Conservation (phyloP, 768 basidiomycete genomes). For the Phanerochaete sordida region DNA sequence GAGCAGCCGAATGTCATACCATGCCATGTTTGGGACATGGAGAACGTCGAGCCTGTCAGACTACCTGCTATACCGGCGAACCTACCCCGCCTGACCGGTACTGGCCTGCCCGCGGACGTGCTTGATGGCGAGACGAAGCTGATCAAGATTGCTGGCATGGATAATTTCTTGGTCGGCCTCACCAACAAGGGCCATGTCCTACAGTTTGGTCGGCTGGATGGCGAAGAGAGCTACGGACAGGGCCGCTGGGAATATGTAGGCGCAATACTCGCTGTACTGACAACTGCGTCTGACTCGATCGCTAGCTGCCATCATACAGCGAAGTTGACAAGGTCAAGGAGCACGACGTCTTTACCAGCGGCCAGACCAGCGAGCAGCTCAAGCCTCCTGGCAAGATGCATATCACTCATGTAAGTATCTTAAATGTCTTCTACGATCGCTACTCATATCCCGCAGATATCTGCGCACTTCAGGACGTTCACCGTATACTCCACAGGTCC, state of each 20-base stretch:
- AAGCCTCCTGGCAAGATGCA: slow-evolving; percentile 44
- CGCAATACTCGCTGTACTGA: slow-evolving; percentile 1
- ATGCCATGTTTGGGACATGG: slow-evolving; percentile 58
- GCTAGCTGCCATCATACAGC: slow-evolving; percentile 72
- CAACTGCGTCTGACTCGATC: not conserved
- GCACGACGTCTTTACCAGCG: slow-evolving; percentile 39
- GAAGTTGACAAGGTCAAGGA: slow-evolving; percentile 50
- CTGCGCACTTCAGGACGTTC: slow-evolving; percentile 81
- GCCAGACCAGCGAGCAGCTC: slow-evolving; percentile 27
- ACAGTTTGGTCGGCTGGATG: slow-evolving; percentile 47
- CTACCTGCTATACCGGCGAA: slow-evolving; percentile 54
- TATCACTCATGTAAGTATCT: slow-evolving; percentile 73
- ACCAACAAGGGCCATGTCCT: slow-evolving; percentile 79
- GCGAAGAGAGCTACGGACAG: slow-evolving; percentile 33
- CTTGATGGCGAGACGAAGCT: slow-evolving; percentile 40
- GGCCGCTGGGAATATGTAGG: slow-evolving; percentile 74
- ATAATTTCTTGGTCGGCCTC: slow-evolving; percentile 70
- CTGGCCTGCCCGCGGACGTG: slow-evolving; percentile 22
- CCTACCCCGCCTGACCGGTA: slow-evolving; percentile 48
- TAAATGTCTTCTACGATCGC: too few species aligned
- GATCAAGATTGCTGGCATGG: slow-evolving; percentile 79
- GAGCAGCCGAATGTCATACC: slow-evolving; percentile 43
- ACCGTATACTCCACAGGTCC: slow-evolving; percentile 75
- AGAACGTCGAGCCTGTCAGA: slow-evolving; percentile 42
- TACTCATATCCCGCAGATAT: slow-evolving; percentile 48